A percentile compares a stretch with the other conserved stretches of the same genome.
These are phyloP conservation scores for Ilyonectria destructans DNA, from an alignment of 2,329 filamentous ascomycete genomes.

Conservation along the genomic window DNA sequence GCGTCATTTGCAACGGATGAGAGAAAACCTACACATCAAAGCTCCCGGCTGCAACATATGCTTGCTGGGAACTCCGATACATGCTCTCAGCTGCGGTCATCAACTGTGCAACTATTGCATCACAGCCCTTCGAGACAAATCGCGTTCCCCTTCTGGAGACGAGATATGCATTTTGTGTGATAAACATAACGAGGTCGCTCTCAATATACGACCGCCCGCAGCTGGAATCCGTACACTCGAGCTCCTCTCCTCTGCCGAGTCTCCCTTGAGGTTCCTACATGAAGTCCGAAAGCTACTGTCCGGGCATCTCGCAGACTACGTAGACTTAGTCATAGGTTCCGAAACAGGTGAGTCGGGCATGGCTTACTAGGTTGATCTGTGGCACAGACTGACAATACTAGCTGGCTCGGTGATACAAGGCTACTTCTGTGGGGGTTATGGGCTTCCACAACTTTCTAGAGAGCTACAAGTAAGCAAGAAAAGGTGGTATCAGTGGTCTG, in stretches of 20 bases:
- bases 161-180: not conserved
- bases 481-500: not conserved
- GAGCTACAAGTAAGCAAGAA: not conserved
- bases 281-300: not conserved
- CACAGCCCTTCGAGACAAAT: not conserved
- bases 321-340: conserved; percentile 1
- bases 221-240: not conserved
- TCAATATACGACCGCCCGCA: not conserved
- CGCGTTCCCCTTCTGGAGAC: not conserved
- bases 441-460: conserved; percentile 1
- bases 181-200: not conserved
- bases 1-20: not conserved
- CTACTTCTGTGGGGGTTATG: not conserved
- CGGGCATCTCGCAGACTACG: not conserved
- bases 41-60: not conserved
- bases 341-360: not conserved
- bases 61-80: not conserved
- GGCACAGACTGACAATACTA: not conserved
- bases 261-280: not conserved
- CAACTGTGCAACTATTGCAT: not conserved
- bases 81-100: not conserved
- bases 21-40: not conserved
- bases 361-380: not conserved
- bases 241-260: not conserved
- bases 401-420: not conserved